A percentile compares a stretch with the other conserved stretches of the same genome.
Conservation (phyloP, 1,284 basidiomycete genomes). For the Pulveroboletus sp. region DNA sequence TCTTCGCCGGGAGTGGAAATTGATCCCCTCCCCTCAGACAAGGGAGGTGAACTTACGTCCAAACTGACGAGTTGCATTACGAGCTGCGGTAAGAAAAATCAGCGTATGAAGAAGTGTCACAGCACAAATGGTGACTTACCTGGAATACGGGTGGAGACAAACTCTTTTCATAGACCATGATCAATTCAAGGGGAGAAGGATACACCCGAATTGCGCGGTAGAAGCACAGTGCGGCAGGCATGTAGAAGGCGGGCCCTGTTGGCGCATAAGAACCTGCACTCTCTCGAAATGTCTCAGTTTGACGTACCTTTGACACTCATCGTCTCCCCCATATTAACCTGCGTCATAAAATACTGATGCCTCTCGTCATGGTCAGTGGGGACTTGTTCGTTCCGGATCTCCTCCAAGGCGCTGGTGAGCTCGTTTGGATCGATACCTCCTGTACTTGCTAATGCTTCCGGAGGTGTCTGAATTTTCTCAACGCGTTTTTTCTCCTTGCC, state of each 20-base stretch:
- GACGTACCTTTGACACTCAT: slow-evolving; percentile 72
- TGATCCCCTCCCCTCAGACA: slow-evolving; percentile 34
- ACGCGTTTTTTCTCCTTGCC: slow-evolving; percentile 90
- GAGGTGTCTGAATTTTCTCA: slow-evolving; percentile 71
- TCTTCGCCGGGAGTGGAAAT: slow-evolving; percentile 39
- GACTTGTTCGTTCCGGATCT: slow-evolving; percentile 59
- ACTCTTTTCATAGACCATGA: slow-evolving; percentile 91
- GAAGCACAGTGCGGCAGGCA: slow-evolving; percentile 86
- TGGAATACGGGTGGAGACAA: slow-evolving; percentile 86
- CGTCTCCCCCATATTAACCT: slow-evolving; percentile 86
- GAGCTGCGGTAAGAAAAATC: slow-evolving; percentile 41
- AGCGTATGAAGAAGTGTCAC: not conserved
- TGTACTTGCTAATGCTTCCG: slow-evolving; percentile 38
- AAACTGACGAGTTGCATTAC: slow-evolving; percentile 86
- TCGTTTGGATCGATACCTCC: slow-evolving; percentile 46
- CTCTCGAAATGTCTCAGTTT: not conserved
- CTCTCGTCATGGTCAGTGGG: slow-evolving; percentile 70
- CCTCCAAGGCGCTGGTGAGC: slow-evolving; percentile 57
- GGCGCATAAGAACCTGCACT: slow-evolving; percentile 1
- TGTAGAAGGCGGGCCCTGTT: slow-evolving; percentile 72
- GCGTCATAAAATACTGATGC: slow-evolving; percentile 89
- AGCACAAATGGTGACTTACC: slow-evolving; percentile 37
- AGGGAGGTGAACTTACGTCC: slow-evolving; percentile 75
- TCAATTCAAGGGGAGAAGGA: slow-evolving; percentile 88
- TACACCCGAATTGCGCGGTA: slow-evolving; percentile 94